A percentile compares a stretch with the other conserved stretches of the same genome.
phyloP scores from a whole-genome alignment of 768 basidiomycete species.

The Tephrocybe sp. region DNA sequence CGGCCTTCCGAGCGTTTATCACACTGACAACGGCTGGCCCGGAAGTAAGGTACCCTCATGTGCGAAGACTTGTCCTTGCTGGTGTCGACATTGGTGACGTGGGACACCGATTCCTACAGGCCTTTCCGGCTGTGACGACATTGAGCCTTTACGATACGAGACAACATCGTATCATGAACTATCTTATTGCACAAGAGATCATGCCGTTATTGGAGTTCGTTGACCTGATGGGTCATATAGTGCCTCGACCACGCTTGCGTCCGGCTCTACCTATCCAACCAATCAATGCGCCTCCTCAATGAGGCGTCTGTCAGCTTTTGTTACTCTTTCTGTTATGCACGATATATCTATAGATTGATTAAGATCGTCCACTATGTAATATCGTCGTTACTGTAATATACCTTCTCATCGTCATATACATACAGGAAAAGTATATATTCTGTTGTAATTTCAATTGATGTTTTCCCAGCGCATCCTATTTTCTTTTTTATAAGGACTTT shows the following conservation, averaged over 20 bases:
- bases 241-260: not conserved
- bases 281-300: too few species aligned
- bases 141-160: not conserved
- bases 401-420: too few species aligned
- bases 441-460: too few species aligned
- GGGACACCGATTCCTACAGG: not conserved
- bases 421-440: too few species aligned
- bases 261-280: too few species aligned
- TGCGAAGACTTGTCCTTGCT: not conserved
- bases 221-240: not conserved
- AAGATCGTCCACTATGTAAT: too few species aligned
- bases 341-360: too few species aligned
- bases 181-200: not conserved
- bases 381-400: too few species aligned
- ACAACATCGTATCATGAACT: not conserved
- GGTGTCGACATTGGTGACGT: not conserved
- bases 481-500: too few species aligned
- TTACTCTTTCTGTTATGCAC: too few species aligned
- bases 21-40: not conserved
- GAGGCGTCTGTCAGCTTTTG: too few species aligned
- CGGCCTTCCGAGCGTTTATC: slow-evolving; percentile 1
- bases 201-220: not conserved
- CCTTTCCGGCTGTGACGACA: not conserved
- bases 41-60: not conserved
- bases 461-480: too few species aligned